Evolutionary conservation across 2,329 filamentous ascomycete genomes (phyloP).

Genomic region (Pyrenophora tritici-repentis): DNA sequence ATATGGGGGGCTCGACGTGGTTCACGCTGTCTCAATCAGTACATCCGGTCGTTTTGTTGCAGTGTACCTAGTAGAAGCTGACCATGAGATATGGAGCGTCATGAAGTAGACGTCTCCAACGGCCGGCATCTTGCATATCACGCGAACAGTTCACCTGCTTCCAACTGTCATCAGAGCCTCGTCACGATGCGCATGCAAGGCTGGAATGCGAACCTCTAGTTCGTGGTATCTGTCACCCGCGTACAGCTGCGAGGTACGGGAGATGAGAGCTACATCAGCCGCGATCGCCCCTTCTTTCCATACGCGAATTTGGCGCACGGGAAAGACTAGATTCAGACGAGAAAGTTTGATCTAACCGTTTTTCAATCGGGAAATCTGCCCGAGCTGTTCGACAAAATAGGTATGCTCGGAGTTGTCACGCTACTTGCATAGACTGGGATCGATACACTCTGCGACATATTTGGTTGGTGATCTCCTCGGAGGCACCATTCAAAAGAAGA

Average conservation of each 20-base stretch:
- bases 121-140: too few species aligned
- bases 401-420: neutral
- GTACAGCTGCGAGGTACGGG: neutral
- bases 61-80: too few species aligned
- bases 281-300: neutral
- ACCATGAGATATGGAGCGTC: too few species aligned
- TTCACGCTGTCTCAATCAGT: too few species aligned
- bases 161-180: too few species aligned
- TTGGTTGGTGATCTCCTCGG: neutral
- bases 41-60: too few species aligned
- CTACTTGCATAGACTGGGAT: neutral
- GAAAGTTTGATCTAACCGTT: neutral
- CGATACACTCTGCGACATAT: neutral
- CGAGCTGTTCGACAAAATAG: too few species aligned
- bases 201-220: neutral
- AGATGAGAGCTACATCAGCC: neutral
- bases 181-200: too few species aligned
- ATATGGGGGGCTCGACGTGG: too few species aligned
- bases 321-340: neutral
- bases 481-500: neutral
- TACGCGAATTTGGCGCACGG: neutral
- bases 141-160: too few species aligned
- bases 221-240: neutral
- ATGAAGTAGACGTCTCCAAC: too few species aligned
- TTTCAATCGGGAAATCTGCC: neutral